Conservation (phyloP, 1,284 basidiomycete genomes). For the Ceratobasidium sp. region DNA sequence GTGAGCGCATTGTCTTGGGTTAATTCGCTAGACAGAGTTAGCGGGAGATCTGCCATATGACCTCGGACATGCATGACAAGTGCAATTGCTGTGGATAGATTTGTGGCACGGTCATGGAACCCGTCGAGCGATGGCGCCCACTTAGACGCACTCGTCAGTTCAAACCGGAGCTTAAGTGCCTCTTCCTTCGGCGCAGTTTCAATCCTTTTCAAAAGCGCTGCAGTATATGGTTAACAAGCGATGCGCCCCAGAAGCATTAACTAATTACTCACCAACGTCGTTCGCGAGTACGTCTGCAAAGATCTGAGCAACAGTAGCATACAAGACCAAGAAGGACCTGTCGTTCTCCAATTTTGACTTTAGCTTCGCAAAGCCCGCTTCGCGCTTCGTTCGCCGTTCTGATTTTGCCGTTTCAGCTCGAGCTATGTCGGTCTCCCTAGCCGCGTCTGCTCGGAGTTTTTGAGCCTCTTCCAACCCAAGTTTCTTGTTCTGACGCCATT, state of each 20-base stretch:
- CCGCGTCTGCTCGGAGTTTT: constrained; percentile 54
- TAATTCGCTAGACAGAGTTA: constrained; percentile 54
- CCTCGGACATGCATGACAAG: constrained; percentile 64
- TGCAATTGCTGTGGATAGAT: constrained; percentile 72
- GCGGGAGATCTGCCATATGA: constrained; percentile 50
- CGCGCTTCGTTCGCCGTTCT: constrained; percentile 52
- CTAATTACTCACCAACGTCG: constrained; percentile 58
- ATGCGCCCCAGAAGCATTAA: neutral
- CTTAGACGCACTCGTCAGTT: constrained; percentile 71
- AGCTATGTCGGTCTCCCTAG: neutral
- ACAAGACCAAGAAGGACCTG: constrained; percentile 70
- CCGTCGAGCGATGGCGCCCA: constrained; percentile 74
- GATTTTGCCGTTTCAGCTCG: constrained; percentile 53
- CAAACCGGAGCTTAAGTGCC: constrained; percentile 56
- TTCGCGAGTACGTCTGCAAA: constrained; percentile 67
- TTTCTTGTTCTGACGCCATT: constrained; percentile 30
- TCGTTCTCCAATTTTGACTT: constrained; percentile 60
- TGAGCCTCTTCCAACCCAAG: constrained; percentile 53
- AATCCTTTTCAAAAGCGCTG: constrained; percentile 51
- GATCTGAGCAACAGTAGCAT: constrained; percentile 70
- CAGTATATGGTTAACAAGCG: constrained; percentile 2
- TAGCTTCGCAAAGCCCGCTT: constrained; percentile 59
- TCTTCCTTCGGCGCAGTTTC: constrained; percentile 54
- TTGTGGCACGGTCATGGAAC: constrained; percentile 72
- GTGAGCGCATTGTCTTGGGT: constrained; percentile 56